Percentiles rank a stretch among this genome's conserved stretches.
These are phyloP conservation scores for Wallacemonas sp. DNA, from an alignment of 208 protist species.

Conservation along the genomic window DNA sequence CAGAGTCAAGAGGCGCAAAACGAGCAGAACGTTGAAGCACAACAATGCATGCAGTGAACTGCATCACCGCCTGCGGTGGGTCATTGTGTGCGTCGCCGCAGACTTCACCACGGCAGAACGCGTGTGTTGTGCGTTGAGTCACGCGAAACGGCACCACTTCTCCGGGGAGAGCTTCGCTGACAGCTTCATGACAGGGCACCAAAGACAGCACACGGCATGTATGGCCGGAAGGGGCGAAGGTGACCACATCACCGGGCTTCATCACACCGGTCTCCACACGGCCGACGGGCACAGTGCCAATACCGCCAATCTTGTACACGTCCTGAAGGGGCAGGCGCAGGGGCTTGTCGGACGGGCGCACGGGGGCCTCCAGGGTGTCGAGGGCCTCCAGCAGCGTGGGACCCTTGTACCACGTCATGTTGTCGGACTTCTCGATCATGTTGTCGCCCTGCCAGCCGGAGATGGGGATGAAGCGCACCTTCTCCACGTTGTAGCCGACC, in stretches of 20 bases:
- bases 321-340: conserved; percentile 95
- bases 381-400: conserved; percentile 91
- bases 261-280: conserved; percentile 67
- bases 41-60: conserved; percentile 94
- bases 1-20: conserved; percentile 89
- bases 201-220: conserved; percentile 81
- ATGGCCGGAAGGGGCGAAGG: conserved; percentile 52
- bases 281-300: conserved; percentile 62
- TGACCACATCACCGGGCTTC: conserved; percentile 57
- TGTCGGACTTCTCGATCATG: conserved; percentile 85
- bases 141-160: conserved; percentile 97
- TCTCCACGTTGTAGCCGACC: conserved; percentile 93
- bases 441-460: conserved; percentile 97
- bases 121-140: conserved; percentile 89
- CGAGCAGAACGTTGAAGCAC: conserved; percentile 93
- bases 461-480: conserved; percentile 94
- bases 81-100: conserved; percentile 65
- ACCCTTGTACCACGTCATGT: conserved; percentile 94
- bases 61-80: conserved; percentile 51
- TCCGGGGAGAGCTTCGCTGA: conserved; percentile 76
- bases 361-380: conserved; percentile 80
- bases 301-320: conserved; percentile 96
- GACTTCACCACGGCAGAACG: conserved; percentile 89
- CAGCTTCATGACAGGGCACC: conserved; percentile 89
- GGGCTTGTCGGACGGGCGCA: conserved; percentile 93